phyloP scores from a whole-genome alignment of 352 stramenopile genomes.

The Phytophthora hybrid region DNA sequence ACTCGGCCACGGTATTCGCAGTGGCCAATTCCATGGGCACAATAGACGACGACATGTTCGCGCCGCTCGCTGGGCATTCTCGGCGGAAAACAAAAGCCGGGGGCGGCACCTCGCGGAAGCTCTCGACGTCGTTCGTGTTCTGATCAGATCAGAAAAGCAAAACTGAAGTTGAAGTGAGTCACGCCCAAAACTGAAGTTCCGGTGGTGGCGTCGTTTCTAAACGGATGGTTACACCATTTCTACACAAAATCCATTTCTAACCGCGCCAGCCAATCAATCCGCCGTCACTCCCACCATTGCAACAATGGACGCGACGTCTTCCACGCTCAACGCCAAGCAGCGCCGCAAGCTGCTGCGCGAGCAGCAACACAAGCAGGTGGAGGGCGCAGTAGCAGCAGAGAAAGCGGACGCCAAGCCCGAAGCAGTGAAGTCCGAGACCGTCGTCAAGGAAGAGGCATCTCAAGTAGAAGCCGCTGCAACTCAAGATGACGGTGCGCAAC shows the following conservation, averaged over 20 bases:
- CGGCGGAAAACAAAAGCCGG: constrained; percentile 37
- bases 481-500: not conserved
- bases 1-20: constrained; percentile 36
- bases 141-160: constrained; percentile 18
- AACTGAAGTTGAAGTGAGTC: not conserved
- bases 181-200: too few relatives aligned
- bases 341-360: constrained; percentile 74
- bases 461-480: constrained; percentile 6
- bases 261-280: not conserved
- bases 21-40: constrained; percentile 38
- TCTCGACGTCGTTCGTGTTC: constrained; percentile 60
- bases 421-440: constrained; percentile 8
- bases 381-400: not conserved
- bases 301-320: constrained; percentile 20
- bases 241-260: too few relatives aligned
- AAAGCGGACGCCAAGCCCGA: not conserved
- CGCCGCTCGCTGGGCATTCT: constrained; percentile 20
- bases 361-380: constrained; percentile 47
- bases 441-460: not conserved
- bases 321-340: constrained; percentile 79
- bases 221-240: too few relatives aligned
- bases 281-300: constrained; percentile 1
- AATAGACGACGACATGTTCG: constrained; percentile 19
- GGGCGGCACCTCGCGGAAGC: constrained; percentile 27
- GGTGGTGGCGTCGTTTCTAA: too few relatives aligned